Evolutionary conservation across 1,139 yeast genomes (phyloP), one percentile per base, ranked within the genome.

Genomic region (Meyerozyma carpophila): DNA sequence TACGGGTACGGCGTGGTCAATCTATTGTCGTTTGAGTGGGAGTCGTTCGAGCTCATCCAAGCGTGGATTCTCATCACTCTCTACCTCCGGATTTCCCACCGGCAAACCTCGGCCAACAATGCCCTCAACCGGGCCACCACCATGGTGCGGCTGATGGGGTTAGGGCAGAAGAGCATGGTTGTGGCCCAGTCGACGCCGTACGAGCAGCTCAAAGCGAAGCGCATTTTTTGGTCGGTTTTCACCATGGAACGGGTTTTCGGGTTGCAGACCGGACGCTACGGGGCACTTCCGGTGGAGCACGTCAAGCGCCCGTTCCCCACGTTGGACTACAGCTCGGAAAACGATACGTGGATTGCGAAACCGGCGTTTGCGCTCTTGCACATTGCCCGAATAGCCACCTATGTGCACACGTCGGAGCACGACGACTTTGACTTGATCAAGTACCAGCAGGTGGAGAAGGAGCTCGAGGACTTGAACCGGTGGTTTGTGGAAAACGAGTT

Each of bases 21-120:
- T 18, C 68, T 72, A 14, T 62, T 82, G 40, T 68, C 81, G 39
- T 81, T 81, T 57, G 85, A 82, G 56, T 82, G 87, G 86, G 85
- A 81, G 54, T 73, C 82, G 18, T 73, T 78, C 47, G 89, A 82
- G 55, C 66, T 82, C 49, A 73, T 81, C 32, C 89, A 82, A 55
- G 71, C 80, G 36, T 81, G 87, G 84, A 58, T 81, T 11, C 59
- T 82, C 26, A 69, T 79, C 27, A 60, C 81, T 0, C 53, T 81
- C 18, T 82, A 81, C 52, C 59, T 82, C 36, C 63, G 89, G 37
- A 62, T 77, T 3, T 63, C 79, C 32, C 82, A 81, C 52, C 66
- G 85, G 42, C 88, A 82, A 57, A 73, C 79, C 6, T 72, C 84
- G 1, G 63, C 77, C 29, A 75, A 72, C 64, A 67, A 66, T 50